These are phyloP conservation scores for Trichoderma virens DNA, from an alignment of 495 filamentous ascomycete species.

Conservation along the genomic window DNA sequence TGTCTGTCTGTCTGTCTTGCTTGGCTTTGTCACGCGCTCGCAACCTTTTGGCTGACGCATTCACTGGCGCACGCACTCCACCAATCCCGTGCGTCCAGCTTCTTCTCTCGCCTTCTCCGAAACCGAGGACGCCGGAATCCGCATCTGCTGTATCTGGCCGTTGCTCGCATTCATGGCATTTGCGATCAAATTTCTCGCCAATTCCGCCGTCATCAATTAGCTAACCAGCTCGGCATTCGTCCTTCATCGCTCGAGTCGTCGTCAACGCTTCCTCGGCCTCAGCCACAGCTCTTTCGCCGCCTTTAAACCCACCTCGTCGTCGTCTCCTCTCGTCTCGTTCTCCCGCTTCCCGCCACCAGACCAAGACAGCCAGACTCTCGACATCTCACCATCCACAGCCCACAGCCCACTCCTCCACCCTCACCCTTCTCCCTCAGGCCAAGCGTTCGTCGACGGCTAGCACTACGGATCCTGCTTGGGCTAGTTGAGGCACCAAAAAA, in stretches of 20 bases:
- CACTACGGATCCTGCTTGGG: neutral
- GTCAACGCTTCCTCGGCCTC: neutral
- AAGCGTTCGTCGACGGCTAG: neutral
- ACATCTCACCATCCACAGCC: constrained; percentile 1
- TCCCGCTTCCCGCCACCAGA: neutral
- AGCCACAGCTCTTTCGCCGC: neutral
- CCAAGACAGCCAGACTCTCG: neutral
- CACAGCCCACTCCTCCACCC: neutral
- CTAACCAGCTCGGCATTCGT: neutral
- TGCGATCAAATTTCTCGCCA: neutral
- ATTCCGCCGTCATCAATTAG: neutral
- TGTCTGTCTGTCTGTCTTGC: neutral
- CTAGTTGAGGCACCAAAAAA: neutral
- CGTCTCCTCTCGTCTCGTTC: neutral
- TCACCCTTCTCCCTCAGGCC: neutral
- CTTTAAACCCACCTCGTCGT: neutral
- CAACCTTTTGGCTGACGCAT: neutral
- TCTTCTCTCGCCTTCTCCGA: constrained; percentile 6
- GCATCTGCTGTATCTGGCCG: too few species aligned
- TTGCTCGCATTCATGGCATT: too few species aligned
- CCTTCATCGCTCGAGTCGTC: neutral
- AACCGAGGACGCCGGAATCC: neutral
- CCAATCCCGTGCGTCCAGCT: neutral
- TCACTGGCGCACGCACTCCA: neutral
- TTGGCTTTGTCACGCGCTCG: constrained; percentile 2